Evolutionary conservation across 805 yeast species (phyloP).

Genomic region (Jamesozyma piceae): DNA sequence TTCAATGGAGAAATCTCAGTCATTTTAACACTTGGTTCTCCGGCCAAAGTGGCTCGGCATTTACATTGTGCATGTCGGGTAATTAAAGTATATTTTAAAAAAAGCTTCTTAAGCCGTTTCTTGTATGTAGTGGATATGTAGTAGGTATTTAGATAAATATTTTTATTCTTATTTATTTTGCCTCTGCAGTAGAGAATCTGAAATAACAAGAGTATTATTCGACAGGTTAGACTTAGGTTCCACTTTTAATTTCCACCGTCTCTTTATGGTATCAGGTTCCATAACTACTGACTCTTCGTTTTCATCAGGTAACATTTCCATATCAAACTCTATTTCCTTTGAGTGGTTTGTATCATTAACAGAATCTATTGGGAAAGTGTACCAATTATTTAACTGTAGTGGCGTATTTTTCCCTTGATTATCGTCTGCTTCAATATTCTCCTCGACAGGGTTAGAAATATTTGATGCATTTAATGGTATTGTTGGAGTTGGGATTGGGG

Average conservation of each 20-base stretch:
- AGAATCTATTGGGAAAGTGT: not conserved
- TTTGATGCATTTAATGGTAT: not conserved
- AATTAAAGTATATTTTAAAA: too few species aligned
- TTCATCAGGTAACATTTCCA: too few species aligned
- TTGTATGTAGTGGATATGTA: too few species aligned
- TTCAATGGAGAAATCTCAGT: too few species aligned
- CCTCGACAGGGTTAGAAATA: not conserved
- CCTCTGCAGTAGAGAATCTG: too few species aligned
- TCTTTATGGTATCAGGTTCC: too few species aligned
- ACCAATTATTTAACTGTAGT: not conserved
- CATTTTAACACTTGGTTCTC: not conserved
- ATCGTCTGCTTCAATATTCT: not conserved
- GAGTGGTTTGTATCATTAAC: not conserved
- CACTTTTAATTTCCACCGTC: not conserved
- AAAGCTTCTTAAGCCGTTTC: too few species aligned
- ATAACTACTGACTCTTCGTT: too few species aligned
- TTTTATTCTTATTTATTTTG: too few species aligned
- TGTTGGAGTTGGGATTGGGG: constrained; percentile 1
- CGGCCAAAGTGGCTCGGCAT: too few species aligned
- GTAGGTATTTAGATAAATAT: too few species aligned
- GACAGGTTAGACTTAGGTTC: not conserved
- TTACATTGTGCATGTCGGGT: too few species aligned
- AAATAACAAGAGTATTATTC: not conserved
- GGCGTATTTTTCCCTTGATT: not conserved
- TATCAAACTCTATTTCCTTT: not conserved